phyloP scores from a whole-genome alignment of 306 rosid genomes.

The Sophora flavescens region DNA sequence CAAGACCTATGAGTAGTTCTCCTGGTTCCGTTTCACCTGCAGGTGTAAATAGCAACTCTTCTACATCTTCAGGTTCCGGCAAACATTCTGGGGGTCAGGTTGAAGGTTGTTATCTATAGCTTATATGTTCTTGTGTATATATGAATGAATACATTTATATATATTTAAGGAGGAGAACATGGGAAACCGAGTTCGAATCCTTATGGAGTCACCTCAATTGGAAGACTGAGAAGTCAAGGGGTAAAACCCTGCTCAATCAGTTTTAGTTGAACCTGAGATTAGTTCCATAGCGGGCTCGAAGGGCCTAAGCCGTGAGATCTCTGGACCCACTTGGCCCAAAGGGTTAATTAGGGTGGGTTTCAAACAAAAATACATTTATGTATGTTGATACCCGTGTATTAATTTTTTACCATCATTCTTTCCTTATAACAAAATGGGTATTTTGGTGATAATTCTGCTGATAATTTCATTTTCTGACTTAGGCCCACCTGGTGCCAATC shows the following conservation, averaged over 20 bases:
- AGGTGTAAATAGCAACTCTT: conserved; percentile 59
- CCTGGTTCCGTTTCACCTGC: conserved; percentile 77
- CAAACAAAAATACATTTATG: too few species aligned
- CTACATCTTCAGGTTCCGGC: conserved; percentile 68
- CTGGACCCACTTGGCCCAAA: too few species aligned
- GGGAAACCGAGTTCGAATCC: too few species aligned
- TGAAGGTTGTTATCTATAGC: conserved; percentile 75
- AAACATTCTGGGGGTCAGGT: conserved; percentile 79
- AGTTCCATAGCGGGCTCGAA: too few species aligned
- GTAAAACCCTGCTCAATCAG: too few species aligned
- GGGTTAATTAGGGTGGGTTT: too few species aligned
- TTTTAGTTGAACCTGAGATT: too few species aligned
- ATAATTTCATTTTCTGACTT: conserved; percentile 47
- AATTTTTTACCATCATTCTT: conserved; percentile 18
- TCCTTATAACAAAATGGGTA: conserved; percentile 9
- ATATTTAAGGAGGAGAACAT: too few species aligned
- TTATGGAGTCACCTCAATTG: too few species aligned
- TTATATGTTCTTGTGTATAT: conserved; percentile 2
- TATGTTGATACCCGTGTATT: background rate
- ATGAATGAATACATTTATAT: background rate
- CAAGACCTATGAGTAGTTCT: conserved; percentile 71
- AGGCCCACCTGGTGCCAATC: conserved; percentile 99
- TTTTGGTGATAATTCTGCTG: conserved; percentile 46
- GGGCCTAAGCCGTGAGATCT: too few species aligned
- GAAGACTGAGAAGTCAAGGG: too few species aligned